A percentile compares a stretch with the other conserved stretches of the same genome.
These are phyloP conservation scores for Colletotrichum noveboracense DNA, from an alignment of 2,329 filamentous ascomycete genomes.

Conservation along the genomic window DNA sequence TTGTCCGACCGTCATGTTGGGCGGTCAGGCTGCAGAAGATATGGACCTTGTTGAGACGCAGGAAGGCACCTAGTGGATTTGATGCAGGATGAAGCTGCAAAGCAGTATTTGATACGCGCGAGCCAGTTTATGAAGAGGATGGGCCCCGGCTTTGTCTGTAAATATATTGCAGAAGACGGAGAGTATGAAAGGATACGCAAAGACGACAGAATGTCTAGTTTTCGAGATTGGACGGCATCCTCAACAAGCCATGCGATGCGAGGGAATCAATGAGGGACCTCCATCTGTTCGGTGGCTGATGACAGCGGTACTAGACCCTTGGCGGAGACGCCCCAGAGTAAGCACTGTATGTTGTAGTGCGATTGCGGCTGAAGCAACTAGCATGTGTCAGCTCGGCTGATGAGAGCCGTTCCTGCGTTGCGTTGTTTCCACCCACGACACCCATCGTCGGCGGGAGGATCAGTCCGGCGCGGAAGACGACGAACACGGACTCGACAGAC, in stretches of 20 bases:
- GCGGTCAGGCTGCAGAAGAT: not conserved
- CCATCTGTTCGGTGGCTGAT: not conserved
- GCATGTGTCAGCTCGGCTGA: not conserved
- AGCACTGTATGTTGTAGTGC: not conserved
- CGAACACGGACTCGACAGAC: not conserved
- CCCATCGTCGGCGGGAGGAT: not conserved
- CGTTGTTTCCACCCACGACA: not conserved
- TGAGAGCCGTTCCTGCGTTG: not conserved
- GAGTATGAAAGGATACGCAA: not conserved
- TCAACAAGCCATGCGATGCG: not conserved
- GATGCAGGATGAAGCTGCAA: not conserved
- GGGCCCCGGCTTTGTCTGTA: not conserved
- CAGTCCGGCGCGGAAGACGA: not conserved
- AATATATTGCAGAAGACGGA: not conserved
- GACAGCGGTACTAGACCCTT: not conserved
- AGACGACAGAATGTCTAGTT: not conserved
- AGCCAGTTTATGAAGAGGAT: not conserved
- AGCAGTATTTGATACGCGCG: not conserved
- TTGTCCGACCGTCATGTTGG: slow-evolving; percentile 11
- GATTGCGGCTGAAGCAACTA: slow-evolving; percentile 1
- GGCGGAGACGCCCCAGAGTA: not conserved
- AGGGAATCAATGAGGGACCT: not conserved
- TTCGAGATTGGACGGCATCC: not conserved
- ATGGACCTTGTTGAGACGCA: not conserved
- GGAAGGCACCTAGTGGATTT: not conserved